These are phyloP conservation scores for Geotrichum ghanense DNA, from an alignment of 805 yeast species.

Conservation along the genomic window DNA sequence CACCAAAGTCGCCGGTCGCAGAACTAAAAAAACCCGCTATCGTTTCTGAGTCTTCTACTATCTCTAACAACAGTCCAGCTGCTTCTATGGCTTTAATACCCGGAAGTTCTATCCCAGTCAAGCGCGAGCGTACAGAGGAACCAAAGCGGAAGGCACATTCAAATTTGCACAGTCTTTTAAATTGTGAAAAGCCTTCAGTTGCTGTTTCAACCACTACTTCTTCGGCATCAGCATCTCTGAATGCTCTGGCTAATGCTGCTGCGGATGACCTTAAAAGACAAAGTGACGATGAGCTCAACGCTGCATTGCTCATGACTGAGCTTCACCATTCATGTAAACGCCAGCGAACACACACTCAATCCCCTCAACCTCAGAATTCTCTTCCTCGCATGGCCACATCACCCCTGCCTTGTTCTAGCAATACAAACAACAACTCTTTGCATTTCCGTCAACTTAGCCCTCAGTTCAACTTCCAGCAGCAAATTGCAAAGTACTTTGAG, in stretches of 20 bases:
- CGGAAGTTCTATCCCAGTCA: too few relatives aligned
- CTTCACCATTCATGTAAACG: slow-evolving; percentile 13
- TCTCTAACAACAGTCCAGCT: too few relatives aligned
- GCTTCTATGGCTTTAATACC: too few relatives aligned
- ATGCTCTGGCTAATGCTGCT: background rate
- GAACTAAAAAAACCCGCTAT: background rate
- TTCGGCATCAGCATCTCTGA: too few relatives aligned
- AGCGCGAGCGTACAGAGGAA: too few relatives aligned
- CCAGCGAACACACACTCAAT: slow-evolving; percentile 3
- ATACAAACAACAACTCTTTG: too few relatives aligned
- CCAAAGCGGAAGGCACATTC: too few relatives aligned
- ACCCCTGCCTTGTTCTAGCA: too few relatives aligned
- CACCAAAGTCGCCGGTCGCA: slow-evolving; percentile 1
- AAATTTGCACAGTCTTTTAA: background rate
- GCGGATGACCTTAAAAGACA: background rate
- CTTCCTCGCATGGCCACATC: too few relatives aligned
- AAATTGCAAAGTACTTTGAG: slow-evolving; percentile 10
- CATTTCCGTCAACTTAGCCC: slow-evolving; percentile 8
- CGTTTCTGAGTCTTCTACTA: too few relatives aligned
- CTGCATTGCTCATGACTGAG: slow-evolving; percentile 17
- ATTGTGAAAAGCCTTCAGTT: background rate
- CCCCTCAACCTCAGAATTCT: slow-evolving; percentile 4
- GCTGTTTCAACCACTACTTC: too few relatives aligned
- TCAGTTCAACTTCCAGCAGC: slow-evolving; percentile 6
- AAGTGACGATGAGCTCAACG: slow-evolving; percentile 12